Conservation (phyloP, 2,329 filamentous ascomycete species). For the Trichoderma atroviride region DNA sequence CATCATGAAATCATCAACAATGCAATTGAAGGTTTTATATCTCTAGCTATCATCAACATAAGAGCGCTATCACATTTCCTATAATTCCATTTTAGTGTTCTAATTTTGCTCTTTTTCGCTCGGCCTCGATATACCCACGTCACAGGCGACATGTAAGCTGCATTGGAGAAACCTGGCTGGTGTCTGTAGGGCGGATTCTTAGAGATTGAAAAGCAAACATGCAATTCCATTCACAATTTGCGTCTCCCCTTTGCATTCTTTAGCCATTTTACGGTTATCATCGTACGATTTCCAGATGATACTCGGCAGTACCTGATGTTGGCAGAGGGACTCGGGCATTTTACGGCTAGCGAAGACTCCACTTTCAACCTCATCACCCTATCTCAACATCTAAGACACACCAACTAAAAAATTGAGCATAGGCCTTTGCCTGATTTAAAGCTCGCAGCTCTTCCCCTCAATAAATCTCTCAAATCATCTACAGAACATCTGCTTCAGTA, state of each 20-base stretch:
- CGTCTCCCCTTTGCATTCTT: not conserved
- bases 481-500: no score
- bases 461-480: not conserved
- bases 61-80: no score
- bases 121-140: no score
- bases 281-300: not conserved
- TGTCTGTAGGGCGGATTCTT: not conserved
- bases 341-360: not conserved
- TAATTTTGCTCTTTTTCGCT: no score
- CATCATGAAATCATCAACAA: no score
- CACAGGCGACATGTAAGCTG: no score
- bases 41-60: no score
- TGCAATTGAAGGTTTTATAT: no score
- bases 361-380: constrained; percentile 16
- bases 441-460: not conserved
- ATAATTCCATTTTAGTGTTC: no score
- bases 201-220: not conserved
- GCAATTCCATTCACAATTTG: not conserved
- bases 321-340: not conserved
- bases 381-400: not conserved
- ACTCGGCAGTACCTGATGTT: no score
- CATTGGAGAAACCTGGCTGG: no score
- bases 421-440: not conserved
- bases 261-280: not conserved
- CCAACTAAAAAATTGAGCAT: not conserved